phyloP scores from a whole-genome alignment of 306 rosid genomes.

The Cicer judaicum region DNA sequence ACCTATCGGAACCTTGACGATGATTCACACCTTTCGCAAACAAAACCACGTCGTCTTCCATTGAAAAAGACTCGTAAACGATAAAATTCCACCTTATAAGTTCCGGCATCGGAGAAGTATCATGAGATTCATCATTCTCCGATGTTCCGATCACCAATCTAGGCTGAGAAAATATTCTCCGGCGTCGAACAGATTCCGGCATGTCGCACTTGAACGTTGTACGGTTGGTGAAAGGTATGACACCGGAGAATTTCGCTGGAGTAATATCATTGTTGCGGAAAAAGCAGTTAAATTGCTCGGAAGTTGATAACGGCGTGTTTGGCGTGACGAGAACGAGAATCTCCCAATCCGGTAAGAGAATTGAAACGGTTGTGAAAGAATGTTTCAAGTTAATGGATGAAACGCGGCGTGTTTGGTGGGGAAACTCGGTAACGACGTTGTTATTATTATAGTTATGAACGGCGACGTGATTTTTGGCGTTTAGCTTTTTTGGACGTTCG shows the following conservation, averaged over 20 bases:
- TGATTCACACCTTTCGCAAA: conserved; percentile 72
- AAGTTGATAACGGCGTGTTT: conserved; percentile 27
- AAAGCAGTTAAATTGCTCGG: conserved; percentile 42
- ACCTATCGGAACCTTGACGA: conserved; percentile 53
- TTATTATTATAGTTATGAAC: not conserved
- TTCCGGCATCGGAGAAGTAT: conserved; percentile 28
- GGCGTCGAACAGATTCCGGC: conserved; percentile 53
- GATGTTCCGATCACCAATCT: conserved; percentile 31
- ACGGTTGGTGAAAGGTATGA: conserved; percentile 43
- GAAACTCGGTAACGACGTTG: not conserved
- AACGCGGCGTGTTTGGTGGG: conserved; percentile 49
- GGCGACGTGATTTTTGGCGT: not conserved
- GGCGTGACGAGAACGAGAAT: conserved; percentile 54
- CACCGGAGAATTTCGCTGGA: conserved; percentile 51
- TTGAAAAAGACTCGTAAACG: conserved; percentile 66
- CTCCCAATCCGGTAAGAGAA: conserved; percentile 75
- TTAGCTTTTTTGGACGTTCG: not conserved
- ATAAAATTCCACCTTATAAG: conserved; percentile 59
- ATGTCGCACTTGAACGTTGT: conserved; percentile 58
- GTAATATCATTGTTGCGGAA: conserved; percentile 57
- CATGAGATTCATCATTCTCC: not conserved
- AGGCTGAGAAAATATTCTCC: conserved; percentile 57
- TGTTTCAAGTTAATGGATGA: conserved; percentile 47
- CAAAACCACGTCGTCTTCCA: conserved; percentile 64
- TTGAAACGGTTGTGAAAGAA: conserved; percentile 48